phyloP scores from a whole-genome alignment of 306 rosid genomes.

The Begonia peltatifolia region DNA sequence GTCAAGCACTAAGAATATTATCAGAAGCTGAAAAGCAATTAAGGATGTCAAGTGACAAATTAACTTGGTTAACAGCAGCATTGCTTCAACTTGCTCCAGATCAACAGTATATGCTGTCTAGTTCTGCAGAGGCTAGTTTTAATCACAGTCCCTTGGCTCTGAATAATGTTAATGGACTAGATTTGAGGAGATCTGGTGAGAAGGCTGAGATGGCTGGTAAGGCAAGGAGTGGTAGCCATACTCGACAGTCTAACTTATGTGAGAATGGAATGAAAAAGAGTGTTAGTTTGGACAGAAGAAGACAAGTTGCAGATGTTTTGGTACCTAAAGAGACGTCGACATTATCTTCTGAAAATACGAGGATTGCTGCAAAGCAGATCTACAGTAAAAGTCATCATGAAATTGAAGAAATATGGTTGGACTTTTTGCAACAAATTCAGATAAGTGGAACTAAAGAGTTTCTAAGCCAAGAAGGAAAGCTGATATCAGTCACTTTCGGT shows the following conservation, averaged over 20 bases:
- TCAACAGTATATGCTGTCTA: slow-evolving; percentile 82
- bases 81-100: slow-evolving; percentile 99
- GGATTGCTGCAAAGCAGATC: slow-evolving; percentile 30
- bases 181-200: slow-evolving; percentile 25
- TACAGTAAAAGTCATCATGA: slow-evolving; percentile 30
- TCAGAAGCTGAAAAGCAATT: slow-evolving; percentile 97
- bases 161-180: slow-evolving; percentile 33
- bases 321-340: slow-evolving; percentile 34
- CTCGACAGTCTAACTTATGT: slow-evolving; percentile 36
- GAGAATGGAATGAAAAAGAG: slow-evolving; percentile 23
- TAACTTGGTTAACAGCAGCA: slow-evolving; percentile 96
- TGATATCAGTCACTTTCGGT: slow-evolving; percentile 70
- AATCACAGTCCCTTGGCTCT: slow-evolving; percentile 60
- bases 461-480: slow-evolving; percentile 71
- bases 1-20: slow-evolving; percentile 86
- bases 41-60: slow-evolving; percentile 85
- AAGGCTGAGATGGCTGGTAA: slow-evolving; percentile 32
- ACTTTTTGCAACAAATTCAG: slow-evolving; percentile 68
- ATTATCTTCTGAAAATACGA: slow-evolving; percentile 19
- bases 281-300: slow-evolving; percentile 36
- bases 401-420: slow-evolving; percentile 83
- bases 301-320: slow-evolving; percentile 27
- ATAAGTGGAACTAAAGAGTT: slow-evolving; percentile 56
- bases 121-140: slow-evolving; percentile 75
- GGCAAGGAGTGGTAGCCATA: slow-evolving; percentile 34